Evolutionary conservation across 192 early-diverging fungal species (phyloP).

Genomic region (Chytriomyces sp.): DNA sequence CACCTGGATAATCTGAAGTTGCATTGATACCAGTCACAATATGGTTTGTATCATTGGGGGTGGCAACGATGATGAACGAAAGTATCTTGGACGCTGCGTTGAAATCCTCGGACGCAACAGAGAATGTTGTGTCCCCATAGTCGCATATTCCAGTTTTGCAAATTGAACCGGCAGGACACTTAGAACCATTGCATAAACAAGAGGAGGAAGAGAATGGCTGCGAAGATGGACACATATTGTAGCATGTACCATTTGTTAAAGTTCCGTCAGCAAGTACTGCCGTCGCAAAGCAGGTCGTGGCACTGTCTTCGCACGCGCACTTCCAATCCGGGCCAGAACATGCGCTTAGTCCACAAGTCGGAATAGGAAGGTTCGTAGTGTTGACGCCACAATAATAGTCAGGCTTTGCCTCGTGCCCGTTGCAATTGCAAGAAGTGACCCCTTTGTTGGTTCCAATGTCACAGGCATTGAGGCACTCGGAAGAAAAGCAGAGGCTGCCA

Average conservation of each 20-base stretch:
- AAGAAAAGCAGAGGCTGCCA: neutral
- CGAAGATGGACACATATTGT: neutral
- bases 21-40: neutral
- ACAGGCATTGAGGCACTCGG: neutral
- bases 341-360: neutral
- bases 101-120: neutral
- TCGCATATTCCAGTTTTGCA: neutral
- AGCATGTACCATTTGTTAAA: neutral
- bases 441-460: neutral
- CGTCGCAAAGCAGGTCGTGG: neutral
- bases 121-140: neutral
- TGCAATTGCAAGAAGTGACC: neutral
- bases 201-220: neutral
- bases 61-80: neutral
- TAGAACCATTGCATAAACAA: neutral
- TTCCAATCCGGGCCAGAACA: neutral
- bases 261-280: neutral
- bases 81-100: neutral
- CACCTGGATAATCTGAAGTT: neutral
- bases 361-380: neutral
- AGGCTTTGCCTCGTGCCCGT: neutral
- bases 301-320: neutral
- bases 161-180: neutral
- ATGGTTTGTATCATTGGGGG: neutral
- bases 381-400: neutral